Evolutionary conservation across 257 asterid genomes (phyloP).

Genomic region (Leonotis leonurus): DNA sequence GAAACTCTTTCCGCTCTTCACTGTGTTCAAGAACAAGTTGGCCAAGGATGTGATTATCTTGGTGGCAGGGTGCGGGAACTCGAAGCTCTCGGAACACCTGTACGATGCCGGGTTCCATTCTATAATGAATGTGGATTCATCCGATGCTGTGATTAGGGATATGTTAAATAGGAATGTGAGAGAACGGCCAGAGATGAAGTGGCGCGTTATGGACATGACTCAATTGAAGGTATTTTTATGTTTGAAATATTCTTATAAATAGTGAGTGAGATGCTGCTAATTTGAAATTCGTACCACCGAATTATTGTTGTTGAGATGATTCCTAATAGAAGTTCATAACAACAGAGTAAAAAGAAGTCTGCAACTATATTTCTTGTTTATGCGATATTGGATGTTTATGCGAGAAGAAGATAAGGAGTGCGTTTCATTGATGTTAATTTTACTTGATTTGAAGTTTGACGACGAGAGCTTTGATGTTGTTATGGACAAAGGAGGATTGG

Average conservation of each 20-base stretch:
- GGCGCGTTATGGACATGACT: slow-evolving; percentile 98
- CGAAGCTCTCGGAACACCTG: slow-evolving; percentile 74
- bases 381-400: not conserved
- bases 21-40: not conserved
- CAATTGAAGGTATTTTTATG: slow-evolving; percentile 53
- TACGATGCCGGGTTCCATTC: slow-evolving; percentile 64
- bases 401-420: not conserved
- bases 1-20: slow-evolving; percentile 21
- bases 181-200: slow-evolving; percentile 73
- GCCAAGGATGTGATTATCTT: slow-evolving; percentile 36
- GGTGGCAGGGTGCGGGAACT: slow-evolving; percentile 98
- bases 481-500: slow-evolving; percentile 97
- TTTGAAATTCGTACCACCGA: not conserved
- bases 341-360: no score
- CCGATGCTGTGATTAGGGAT: slow-evolving; percentile 71
- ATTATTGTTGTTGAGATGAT: not conserved
- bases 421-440: slow-evolving; percentile 9
- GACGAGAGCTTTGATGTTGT: slow-evolving; percentile 59
- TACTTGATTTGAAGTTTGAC: slow-evolving; percentile 42
- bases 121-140: slow-evolving; percentile 80
- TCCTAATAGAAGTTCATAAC: not conserved
- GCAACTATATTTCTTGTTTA: no score
- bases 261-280: not conserved
- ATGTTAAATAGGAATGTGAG: slow-evolving; percentile 78
- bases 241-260: no score